Percentiles rank a stretch among this genome's conserved stretches.
Evolutionary conservation across 108 stramenopile genomes (phyloP).

Genomic region (Thalassiosira profunda): DNA sequence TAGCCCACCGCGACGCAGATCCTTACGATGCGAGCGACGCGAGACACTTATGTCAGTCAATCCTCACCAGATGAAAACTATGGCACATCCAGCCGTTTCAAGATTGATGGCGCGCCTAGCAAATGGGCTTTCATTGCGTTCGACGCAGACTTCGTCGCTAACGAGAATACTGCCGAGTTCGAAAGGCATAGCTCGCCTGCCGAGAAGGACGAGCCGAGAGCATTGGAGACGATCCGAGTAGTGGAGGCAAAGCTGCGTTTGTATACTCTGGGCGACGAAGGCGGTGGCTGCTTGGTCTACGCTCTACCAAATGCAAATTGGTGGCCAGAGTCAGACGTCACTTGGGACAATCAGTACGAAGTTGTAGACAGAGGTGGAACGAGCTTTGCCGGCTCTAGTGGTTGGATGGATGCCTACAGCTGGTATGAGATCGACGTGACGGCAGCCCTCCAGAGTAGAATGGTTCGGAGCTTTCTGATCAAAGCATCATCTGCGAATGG

Average conservation of each 20-base stretch:
- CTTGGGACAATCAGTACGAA: no score
- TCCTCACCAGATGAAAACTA: neutral
- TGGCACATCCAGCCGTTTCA: neutral
- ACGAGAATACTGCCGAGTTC: no score
- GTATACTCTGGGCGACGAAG: neutral
- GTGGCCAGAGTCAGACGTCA: neutral
- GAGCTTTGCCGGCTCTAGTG: neutral
- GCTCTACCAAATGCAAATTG: neutral
- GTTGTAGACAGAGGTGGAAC: no score
- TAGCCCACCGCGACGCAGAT: no score
- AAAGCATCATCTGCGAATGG: neutral
- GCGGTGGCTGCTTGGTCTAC: neutral
- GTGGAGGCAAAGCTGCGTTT: slow-evolving; percentile 1
- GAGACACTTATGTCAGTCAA: neutral
- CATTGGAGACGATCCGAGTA: neutral
- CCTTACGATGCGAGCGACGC: neutral
- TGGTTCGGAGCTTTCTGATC: neutral
- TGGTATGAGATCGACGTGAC: slow-evolving; percentile 8
- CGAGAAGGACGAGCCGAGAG: neutral
- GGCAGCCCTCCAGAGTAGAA: neutral
- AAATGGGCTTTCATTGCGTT: neutral
- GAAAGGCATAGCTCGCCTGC: neutral
- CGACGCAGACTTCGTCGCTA: neutral
- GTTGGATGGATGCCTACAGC: neutral
- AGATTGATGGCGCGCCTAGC: neutral